Base-by-base conservation (phyloP, 1,284 basidiomycete species). In the Cryptococcus neoformans region DNA sequence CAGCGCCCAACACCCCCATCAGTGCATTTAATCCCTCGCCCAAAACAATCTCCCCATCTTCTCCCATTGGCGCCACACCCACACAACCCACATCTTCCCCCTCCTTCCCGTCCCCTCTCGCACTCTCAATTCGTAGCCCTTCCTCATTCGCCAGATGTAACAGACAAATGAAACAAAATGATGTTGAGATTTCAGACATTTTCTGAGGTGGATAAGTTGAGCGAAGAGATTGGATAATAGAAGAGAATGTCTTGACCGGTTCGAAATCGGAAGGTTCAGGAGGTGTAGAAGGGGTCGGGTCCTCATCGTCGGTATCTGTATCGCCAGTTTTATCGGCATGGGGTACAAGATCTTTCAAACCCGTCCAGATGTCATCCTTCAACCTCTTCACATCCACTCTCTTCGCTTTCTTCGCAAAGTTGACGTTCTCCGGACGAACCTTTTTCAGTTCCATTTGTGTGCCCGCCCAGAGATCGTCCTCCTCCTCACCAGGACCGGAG, bases 131-230 rank as follows among this genome's bases (percentile, higher is more conserved):
- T 68, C 87, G 88, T 46, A 97, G 81, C 1, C 94, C 94, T 71
- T 92, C 90, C 74, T 98, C 93, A 72, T 98, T 96, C 46, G 93
- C 94, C 44, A 99, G 81, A 79, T 97, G 93, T 38, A 96, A 79
- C 39, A 99, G 79, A 72, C 95, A 99, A 75, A 99, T 99, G 81
- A 99, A 99, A 78, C 95, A 99, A 85, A 97, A 99, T 61, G 92
- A 96, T 8, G 96, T 99, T 74, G 92, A 96, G 75, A 99, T 97
- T 67, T 99, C 96, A 47, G 89, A 87, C 87, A 99, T 89, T 81
- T 94, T 96, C 46, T 97, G 92, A 59, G 82, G 81, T 0, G 95
- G 90, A 76, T 99, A 99, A 7, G 87, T 84, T 51, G 80, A 82
- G 63, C 89, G 86, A 40, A 99, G 81, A 14, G 86, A 87, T 1